These are phyloP conservation scores for Penicillium lividum DNA, from an alignment of 495 filamentous ascomycete species.

Conservation along the genomic window DNA sequence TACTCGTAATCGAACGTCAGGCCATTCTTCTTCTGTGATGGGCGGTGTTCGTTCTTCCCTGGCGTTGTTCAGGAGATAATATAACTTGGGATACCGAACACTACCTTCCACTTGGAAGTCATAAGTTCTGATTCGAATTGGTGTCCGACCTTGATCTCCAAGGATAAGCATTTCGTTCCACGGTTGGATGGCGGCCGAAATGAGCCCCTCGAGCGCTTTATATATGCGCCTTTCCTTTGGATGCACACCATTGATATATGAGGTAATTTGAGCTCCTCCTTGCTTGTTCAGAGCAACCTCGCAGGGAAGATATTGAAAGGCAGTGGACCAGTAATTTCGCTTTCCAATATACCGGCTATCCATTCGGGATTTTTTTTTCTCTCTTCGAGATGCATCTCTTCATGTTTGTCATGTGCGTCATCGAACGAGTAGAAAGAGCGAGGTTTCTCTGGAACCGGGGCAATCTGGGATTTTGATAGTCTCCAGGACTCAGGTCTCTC, in stretches of 20 bases:
- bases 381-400: background rate
- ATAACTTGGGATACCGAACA: background rate
- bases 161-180: conserved; percentile 15
- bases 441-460: conserved; percentile 10
- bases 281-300: conserved; percentile 10
- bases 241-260: conserved; percentile 16
- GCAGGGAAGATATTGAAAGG: conserved; percentile 17
- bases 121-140: conserved; percentile 15
- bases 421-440: no score
- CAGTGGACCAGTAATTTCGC: conserved; percentile 6
- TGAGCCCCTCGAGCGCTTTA: conserved; percentile 11
- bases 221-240: conserved; percentile 14
- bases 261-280: conserved; percentile 9
- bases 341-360: conserved; percentile 5
- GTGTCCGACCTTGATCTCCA: conserved; percentile 13
- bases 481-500: conserved; percentile 10
- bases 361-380: background rate
- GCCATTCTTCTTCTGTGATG: conserved; percentile 6
- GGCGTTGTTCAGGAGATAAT: background rate
- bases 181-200: conserved; percentile 12
- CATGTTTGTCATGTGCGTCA: background rate
- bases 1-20: conserved; percentile 5
- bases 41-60: conserved; percentile 5
- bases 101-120: conserved; percentile 11
- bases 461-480: conserved; percentile 7